Conservation (phyloP, 1,284 basidiomycete genomes). For the Leccinum subfulvum region DNA sequence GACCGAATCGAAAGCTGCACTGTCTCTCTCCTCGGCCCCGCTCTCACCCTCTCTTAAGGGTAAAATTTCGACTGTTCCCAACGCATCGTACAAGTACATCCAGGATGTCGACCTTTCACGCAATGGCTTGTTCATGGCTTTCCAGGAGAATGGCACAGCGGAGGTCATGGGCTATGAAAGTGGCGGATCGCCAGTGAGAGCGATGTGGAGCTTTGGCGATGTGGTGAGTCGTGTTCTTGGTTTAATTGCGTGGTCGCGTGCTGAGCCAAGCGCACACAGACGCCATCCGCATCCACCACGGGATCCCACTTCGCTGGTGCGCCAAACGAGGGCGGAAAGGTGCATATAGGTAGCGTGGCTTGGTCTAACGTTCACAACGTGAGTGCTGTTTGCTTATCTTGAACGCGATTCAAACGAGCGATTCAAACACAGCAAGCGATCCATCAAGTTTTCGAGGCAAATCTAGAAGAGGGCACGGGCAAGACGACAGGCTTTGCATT, state of each 20-base stretch:
- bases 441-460: conserved; percentile 59
- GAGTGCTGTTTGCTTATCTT: conserved; percentile 28
- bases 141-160: conserved; percentile 53
- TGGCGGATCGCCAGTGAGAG: conserved; percentile 42
- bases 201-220: conserved; percentile 58
- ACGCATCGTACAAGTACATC: conserved; percentile 45
- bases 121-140: conserved; percentile 52
- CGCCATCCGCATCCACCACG: conserved; percentile 39
- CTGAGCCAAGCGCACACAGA: conserved; percentile 28
- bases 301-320: conserved; percentile 62
- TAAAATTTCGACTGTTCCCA: conserved; percentile 44
- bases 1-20: conserved; percentile 8
- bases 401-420: background rate
- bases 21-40: conserved; percentile 49
- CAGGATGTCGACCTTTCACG: conserved; percentile 53
- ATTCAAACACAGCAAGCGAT: conserved; percentile 41
- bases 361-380: conserved; percentile 68
- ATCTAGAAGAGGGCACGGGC: conserved; percentile 54
- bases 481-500: conserved; percentile 65
- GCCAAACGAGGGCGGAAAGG: conserved; percentile 52
- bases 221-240: conserved; percentile 42
- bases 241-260: background rate
- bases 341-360: conserved; percentile 70
- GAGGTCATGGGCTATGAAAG: conserved; percentile 49
- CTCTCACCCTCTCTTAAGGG: conserved; percentile 55